Base-by-base conservation (phyloP, 1,284 basidiomycete species). In the Porogramme epimiltina region DNA sequence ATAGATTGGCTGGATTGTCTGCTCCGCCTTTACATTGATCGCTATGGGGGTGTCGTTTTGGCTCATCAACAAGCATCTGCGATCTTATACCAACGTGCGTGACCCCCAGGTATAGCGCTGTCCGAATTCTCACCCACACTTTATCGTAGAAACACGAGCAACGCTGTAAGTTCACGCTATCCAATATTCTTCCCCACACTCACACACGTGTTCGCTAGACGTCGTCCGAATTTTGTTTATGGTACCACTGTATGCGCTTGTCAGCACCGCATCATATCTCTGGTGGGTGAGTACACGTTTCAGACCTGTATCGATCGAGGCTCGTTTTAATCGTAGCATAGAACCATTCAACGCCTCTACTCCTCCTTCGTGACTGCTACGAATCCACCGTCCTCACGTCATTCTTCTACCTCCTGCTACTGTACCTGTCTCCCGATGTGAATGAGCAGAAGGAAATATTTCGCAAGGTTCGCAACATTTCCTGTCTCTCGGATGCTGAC, bases 361-460 rank as follows among this genome's bases (percentile, higher is more conserved):
- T 86, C 25, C 76, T 88, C 28, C 66, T 87, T 44, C 77, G 84
- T 40, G 86, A 89, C 63, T 78, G 80, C 52, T 87, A 89, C 66
- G 86, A 88, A 70, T 78, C 84, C 5, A 82, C 85, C 36, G 82
- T 89, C 10, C 71, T 91, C 52, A 88, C 86, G 0, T 76, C 85
- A 5, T 91, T 91, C 74, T 91, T 91, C 71, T 88, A 89, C 61
- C 79, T 92, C 15, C 75, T 93, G 33, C 74, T 92, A 31, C 76
- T 78, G 49, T 92, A 91, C 69, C 69, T 91, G 3, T 88, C 87
- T 3, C 84, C 79, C 48, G 78, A 85, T 53, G 68, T 71, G 3
- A 77, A 80, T 39, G 82, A 85, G 54, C 87, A 90, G 68, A 79
- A 80, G 56, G 71, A 75, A 9, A 77, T 87, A 6, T 86, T 91